A percentile compares a stretch with the other conserved stretches of the same genome.
Conservation (phyloP, 805 yeast genomes). For the Vanderwaltozyma polyspora region DNA sequence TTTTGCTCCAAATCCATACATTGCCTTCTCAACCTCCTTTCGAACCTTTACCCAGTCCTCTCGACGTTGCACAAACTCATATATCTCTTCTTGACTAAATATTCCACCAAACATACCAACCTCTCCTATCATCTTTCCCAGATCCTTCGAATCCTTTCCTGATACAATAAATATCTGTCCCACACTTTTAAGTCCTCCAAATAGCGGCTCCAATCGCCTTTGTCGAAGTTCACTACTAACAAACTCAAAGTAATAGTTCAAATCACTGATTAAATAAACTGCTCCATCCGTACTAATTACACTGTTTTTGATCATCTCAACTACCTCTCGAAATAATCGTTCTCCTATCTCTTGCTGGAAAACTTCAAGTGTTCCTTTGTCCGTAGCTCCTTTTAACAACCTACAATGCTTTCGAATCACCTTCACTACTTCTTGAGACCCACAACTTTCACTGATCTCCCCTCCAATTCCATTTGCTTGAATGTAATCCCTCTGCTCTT, state of each 20-base stretch:
- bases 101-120: conserved; percentile 56
- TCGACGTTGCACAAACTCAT: conserved; percentile 79
- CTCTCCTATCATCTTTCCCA: conserved; percentile 77
- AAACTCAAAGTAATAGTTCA: conserved; percentile 69
- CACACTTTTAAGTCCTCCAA: conserved; percentile 71
- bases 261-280: conserved; percentile 64
- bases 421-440: background rate
- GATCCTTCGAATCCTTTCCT: conserved; percentile 56
- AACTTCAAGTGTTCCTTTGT: conserved; percentile 77
- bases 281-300: conserved; percentile 77
- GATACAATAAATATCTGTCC: conserved; percentile 72
- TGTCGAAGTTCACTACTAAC: conserved; percentile 47
- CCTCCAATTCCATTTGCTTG: no score
- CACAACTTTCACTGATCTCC: background rate
- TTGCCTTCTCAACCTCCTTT: conserved; percentile 79
- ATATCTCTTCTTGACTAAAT: conserved; percentile 86
- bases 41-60: conserved; percentile 75
- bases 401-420: conserved; percentile 44
- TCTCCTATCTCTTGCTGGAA: conserved; percentile 91
- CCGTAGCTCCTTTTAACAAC: conserved; percentile 70
- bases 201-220: conserved; percentile 61
- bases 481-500: background rate
- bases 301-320: conserved; percentile 63
- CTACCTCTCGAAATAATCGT: conserved; percentile 63
- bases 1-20: conserved; percentile 56